Evolutionary conservation across 257 asterid genomes (phyloP).

Genomic region (Leptodermis oblonga): DNA sequence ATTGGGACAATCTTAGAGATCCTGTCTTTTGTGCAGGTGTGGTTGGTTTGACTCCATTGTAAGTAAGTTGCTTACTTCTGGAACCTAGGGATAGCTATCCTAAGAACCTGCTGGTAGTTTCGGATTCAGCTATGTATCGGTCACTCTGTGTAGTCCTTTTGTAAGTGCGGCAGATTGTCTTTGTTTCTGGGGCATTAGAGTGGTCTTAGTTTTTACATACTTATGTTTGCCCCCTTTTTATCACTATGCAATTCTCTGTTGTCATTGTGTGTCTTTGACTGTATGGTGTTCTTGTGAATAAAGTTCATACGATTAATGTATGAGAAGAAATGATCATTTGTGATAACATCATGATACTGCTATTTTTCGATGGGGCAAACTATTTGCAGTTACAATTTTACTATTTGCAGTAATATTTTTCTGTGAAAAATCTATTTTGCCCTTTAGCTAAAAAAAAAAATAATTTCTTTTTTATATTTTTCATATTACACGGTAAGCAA

Average conservation of each 20-base stretch:
- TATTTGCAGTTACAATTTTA: no score
- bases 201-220: background rate
- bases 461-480: no score
- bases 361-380: no score
- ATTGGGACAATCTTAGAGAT: background rate
- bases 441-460: no score
- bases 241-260: background rate
- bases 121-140: background rate
- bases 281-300: background rate
- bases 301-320: background rate
- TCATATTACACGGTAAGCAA: no score
- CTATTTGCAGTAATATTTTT: no score
- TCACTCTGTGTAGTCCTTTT: background rate
- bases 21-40: constrained; percentile 43
- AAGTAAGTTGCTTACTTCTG: constrained; percentile 29
- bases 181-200: background rate
- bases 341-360: no score
- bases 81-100: background rate
- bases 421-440: no score
- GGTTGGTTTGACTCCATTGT: constrained; percentile 80
- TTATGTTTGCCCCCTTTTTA: background rate
- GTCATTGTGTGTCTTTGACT: background rate
- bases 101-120: background rate
- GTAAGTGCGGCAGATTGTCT: background rate
- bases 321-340: background rate